Percentiles rank a stretch among this genome's conserved stretches.
Evolutionary conservation across 2,329 filamentous ascomycete species (phyloP).

Genomic region (Colletotrichum sidae): DNA sequence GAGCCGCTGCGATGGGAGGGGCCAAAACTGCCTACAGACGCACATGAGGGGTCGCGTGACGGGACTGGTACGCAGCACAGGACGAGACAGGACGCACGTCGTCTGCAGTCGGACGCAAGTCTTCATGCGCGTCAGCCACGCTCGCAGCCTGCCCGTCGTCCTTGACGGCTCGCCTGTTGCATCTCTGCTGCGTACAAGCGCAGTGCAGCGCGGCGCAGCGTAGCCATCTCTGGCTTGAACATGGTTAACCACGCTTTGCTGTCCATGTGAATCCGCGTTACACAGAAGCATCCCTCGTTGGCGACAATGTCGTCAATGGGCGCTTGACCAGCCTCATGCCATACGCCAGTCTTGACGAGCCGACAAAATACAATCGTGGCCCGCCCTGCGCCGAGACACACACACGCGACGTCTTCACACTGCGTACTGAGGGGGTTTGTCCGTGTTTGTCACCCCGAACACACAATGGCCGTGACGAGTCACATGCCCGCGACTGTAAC

Average conservation of each 20-base stretch:
- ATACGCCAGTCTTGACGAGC: background rate
- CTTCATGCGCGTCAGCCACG: slow-evolving; percentile 25
- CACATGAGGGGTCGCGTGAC: slow-evolving; percentile 27
- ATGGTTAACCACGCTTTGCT: too few species aligned
- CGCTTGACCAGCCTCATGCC: background rate
- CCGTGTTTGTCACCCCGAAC: too few species aligned
- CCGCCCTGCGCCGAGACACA: background rate
- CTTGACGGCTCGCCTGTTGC: slow-evolving; percentile 5
- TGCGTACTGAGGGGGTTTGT: slow-evolving; percentile 12
- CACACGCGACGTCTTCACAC: too few species aligned
- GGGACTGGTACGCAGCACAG: slow-evolving; percentile 6
- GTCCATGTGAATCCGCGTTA: background rate
- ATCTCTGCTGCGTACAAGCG: background rate
- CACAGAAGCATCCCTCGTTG: slow-evolving; percentile 6
- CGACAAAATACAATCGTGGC: background rate
- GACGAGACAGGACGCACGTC: slow-evolving; percentile 25
- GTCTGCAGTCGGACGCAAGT: slow-evolving; percentile 24
- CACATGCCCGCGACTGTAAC: background rate
- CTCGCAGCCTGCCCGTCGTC: slow-evolving; percentile 12
- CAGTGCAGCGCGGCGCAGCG: too few species aligned
- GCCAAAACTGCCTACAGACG: background rate
- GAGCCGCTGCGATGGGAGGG: background rate
- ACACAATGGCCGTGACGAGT: slow-evolving; percentile 12
- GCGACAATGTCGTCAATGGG: slow-evolving; percentile 20
- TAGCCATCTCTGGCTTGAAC: too few species aligned